phyloP scores from a whole-genome alignment of 495 filamentous ascomycete species.

The Tuber melanosporum region DNA sequence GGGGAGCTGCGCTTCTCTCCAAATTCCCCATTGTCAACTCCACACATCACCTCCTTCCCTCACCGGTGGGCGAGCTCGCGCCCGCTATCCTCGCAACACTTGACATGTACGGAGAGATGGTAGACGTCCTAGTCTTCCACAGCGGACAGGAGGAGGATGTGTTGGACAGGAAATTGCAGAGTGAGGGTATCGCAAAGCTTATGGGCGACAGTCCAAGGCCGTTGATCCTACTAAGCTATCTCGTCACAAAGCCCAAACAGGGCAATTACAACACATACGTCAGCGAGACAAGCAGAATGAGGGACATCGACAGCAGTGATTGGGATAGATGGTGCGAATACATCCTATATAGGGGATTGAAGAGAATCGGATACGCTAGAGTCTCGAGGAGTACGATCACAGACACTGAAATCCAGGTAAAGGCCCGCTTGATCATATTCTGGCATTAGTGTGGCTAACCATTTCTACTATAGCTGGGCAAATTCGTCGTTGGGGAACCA shows the following conservation, averaged over 20 bases:
- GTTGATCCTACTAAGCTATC: slow-evolving; percentile 78
- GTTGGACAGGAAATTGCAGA: slow-evolving; percentile 84
- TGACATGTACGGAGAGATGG: slow-evolving; percentile 78
- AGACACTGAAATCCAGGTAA: slow-evolving; percentile 90
- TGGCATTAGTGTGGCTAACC: background rate
- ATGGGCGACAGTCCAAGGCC: slow-evolving; percentile 82
- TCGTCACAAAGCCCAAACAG: slow-evolving; percentile 81
- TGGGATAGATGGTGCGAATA: slow-evolving; percentile 99
- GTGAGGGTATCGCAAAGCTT: slow-evolving; percentile 75
- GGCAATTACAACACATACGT: slow-evolving; percentile 99
- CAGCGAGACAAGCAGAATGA: slow-evolving; percentile 77
- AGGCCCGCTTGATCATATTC: slow-evolving; percentile 20
- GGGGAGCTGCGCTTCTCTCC: slow-evolving; percentile 86
- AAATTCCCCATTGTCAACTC: slow-evolving; percentile 98
- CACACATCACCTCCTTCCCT: slow-evolving; percentile 89
- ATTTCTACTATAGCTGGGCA: slow-evolving; percentile 58
- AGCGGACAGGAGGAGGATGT: slow-evolving; percentile 97
- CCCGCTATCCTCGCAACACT: slow-evolving; percentile 94
- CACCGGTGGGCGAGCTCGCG: slow-evolving; percentile 87
- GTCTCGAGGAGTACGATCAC: slow-evolving; percentile 87
- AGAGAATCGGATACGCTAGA: slow-evolving; percentile 80
- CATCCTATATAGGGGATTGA: slow-evolving; percentile 86
- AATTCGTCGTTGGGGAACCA: slow-evolving; percentile 76
- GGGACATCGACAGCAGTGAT: slow-evolving; percentile 86
- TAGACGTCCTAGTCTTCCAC: slow-evolving; percentile 98